These are phyloP conservation scores for Apiospora koreana DNA, from an alignment of 2,329 filamentous ascomycete genomes.

Conservation along the genomic window DNA sequence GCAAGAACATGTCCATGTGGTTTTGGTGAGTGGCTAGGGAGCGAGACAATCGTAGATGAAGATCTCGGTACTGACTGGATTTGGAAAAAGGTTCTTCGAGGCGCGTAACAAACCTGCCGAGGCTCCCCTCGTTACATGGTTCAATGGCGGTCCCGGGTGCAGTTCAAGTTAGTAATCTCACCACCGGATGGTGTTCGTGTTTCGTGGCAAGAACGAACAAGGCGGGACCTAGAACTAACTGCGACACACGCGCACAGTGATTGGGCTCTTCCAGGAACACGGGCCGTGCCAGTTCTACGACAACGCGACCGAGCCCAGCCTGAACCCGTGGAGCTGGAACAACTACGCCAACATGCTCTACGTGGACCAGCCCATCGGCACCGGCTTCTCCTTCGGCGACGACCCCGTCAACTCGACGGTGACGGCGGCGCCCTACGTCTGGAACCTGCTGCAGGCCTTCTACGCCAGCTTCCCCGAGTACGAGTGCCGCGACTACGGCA, in stretches of 20 bases:
- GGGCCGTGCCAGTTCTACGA: constrained; percentile 46
- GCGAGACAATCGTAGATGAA: neutral
- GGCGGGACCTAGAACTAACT: no score
- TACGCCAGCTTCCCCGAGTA: constrained; percentile 65
- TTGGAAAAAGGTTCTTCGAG: constrained; percentile 33
- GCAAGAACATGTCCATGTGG: constrained; percentile 44
- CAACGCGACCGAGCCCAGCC: constrained; percentile 34
- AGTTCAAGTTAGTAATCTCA: constrained; percentile 25
- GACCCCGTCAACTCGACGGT: constrained; percentile 41
- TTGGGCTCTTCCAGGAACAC: constrained; percentile 43
- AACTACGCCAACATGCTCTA: constrained; percentile 44
- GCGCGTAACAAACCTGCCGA: constrained; percentile 31
- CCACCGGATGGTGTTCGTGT: no score
- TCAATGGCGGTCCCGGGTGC: constrained; percentile 43
- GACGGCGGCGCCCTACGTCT: constrained; percentile 51
- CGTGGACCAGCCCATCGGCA: constrained; percentile 38
- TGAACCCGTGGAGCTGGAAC: constrained; percentile 47
- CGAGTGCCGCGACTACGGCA: constrained; percentile 55
- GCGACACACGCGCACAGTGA: no score
- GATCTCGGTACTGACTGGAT: neutral
- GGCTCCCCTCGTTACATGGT: constrained; percentile 37
- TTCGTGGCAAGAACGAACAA: no score
- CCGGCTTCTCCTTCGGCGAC: constrained; percentile 43
- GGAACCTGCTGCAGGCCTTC: constrained; percentile 61
- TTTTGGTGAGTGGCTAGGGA: constrained; percentile 36